Evolutionary conservation across 495 filamentous ascomycete species (phyloP).

Genomic region (Neurospora discreta): DNA sequence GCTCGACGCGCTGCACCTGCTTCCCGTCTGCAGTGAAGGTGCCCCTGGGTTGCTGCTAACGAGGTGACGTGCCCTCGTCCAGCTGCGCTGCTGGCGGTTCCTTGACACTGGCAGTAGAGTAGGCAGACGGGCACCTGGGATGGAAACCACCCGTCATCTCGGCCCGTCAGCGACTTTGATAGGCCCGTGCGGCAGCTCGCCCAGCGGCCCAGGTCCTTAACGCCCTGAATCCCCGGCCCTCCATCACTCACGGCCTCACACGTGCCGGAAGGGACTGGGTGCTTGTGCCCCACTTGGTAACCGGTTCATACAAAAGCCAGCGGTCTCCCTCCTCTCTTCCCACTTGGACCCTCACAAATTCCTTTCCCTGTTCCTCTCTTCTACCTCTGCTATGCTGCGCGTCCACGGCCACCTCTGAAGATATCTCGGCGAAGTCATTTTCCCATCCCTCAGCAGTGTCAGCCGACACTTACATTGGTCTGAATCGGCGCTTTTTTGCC

Average conservation of each 20-base stretch:
- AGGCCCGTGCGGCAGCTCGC: neutral
- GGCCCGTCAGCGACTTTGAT: no score
- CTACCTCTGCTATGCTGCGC: neutral
- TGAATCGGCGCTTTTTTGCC: neutral
- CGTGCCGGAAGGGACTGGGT: conserved; percentile 3
- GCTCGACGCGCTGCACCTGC: neutral
- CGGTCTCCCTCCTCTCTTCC: conserved; percentile 7
- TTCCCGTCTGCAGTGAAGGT: neutral
- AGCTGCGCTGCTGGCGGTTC: neutral
- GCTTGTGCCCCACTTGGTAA: conserved; percentile 7
- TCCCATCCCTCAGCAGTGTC: neutral
- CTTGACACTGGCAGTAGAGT: neutral
- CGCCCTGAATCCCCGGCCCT: neutral
- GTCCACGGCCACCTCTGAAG: neutral
- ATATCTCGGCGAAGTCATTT: neutral
- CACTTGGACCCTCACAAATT: neutral
- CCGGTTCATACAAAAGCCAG: conserved; percentile 20
- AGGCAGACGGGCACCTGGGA: neutral
- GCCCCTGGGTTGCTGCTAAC: neutral
- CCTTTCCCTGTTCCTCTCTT: neutral
- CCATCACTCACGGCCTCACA: conserved; percentile 6
- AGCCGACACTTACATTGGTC: neutral
- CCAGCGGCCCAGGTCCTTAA: no score
- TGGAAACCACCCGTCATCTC: neutral
- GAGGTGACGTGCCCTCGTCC: neutral